Evolutionary conservation across 2,329 filamentous ascomycete genomes (phyloP).

Genomic region (Rosellinia necatrix): DNA sequence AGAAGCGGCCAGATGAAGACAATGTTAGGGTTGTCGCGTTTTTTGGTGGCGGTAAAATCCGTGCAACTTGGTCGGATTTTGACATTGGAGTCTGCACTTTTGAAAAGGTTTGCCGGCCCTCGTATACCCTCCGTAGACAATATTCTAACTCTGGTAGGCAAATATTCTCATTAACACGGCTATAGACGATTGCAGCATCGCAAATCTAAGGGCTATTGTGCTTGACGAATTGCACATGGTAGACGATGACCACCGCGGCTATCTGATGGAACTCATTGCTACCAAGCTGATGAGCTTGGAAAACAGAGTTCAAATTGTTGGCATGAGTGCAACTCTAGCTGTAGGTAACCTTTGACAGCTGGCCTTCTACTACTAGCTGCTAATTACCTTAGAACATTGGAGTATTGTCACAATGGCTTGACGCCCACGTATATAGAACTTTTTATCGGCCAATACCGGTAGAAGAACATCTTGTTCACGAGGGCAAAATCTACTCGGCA

Average conservation of each 20-base stretch:
- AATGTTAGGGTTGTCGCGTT: constrained; percentile 71
- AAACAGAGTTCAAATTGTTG: constrained; percentile 70
- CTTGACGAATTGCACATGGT: constrained; percentile 84
- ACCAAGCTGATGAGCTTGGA: constrained; percentile 74
- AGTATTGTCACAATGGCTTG: constrained; percentile 70
- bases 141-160: constrained; percentile 54
- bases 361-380: constrained; percentile 12
- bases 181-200: constrained; percentile 71
- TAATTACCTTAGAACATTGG: constrained; percentile 63
- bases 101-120: constrained; percentile 62
- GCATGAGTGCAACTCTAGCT: constrained; percentile 79
- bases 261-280: constrained; percentile 74
- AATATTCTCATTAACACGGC: constrained; percentile 75
- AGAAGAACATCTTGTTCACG: constrained; percentile 74
- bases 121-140: neutral
- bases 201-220: constrained; percentile 68
- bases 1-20: constrained; percentile 59
- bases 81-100: constrained; percentile 81
- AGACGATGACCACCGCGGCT: constrained; percentile 75
- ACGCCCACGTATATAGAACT: constrained; percentile 73
- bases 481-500: constrained; percentile 68
- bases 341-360: constrained; percentile 48
- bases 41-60: constrained; percentile 73
- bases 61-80: constrained; percentile 71
- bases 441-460: constrained; percentile 76